Evolutionary conservation across 495 filamentous ascomycete species (phyloP).

Genomic region (Aspergillus wentii): DNA sequence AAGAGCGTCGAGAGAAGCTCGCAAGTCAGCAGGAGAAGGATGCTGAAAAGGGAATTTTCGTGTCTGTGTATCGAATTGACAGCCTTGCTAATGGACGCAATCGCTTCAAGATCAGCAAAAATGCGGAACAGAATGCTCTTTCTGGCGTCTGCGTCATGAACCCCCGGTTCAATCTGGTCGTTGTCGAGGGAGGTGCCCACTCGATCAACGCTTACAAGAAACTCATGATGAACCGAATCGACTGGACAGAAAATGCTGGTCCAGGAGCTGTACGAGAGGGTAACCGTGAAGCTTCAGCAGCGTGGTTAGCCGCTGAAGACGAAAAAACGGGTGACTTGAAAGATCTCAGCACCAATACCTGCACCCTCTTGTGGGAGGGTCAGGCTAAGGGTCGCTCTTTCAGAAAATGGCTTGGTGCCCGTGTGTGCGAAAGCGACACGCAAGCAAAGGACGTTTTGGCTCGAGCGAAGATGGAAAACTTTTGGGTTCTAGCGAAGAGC

Average conservation of each 20-base stretch:
- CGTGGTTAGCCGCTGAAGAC: slow-evolving; percentile 74
- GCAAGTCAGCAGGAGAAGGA: slow-evolving; percentile 81
- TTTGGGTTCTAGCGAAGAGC: slow-evolving; percentile 92
- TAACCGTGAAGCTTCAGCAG: slow-evolving; percentile 54
- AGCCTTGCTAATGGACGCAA: slow-evolving; percentile 85
- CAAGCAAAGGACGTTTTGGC: slow-evolving; percentile 77
- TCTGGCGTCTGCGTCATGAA: slow-evolving; percentile 87
- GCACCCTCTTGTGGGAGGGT: slow-evolving; percentile 81
- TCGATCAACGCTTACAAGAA: slow-evolving; percentile 79
- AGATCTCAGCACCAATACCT: slow-evolving; percentile 75
- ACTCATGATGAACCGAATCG: slow-evolving; percentile 85
- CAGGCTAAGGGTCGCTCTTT: slow-evolving; percentile 74
- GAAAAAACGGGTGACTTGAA: slow-evolving; percentile 69
- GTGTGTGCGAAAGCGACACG: slow-evolving; percentile 82
- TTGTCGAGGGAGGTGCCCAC: slow-evolving; percentile 86
- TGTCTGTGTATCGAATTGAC: slow-evolving; percentile 84
- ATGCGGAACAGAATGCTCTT: slow-evolving; percentile 80
- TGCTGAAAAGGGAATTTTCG: slow-evolving; percentile 73
- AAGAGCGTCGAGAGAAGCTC: slow-evolving; percentile 83
- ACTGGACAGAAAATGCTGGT: slow-evolving; percentile 86
- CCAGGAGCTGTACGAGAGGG: slow-evolving; percentile 58
- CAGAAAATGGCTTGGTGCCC: slow-evolving; percentile 72
- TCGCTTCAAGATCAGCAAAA: slow-evolving; percentile 86
- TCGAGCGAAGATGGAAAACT: slow-evolving; percentile 85
- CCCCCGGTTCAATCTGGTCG: slow-evolving; percentile 79